Evolutionary conservation across 2,329 filamentous ascomycete genomes (phyloP), one percentile per base, ranked within the genome.

Genomic region (Phyllosticta citribraziliensis): DNA sequence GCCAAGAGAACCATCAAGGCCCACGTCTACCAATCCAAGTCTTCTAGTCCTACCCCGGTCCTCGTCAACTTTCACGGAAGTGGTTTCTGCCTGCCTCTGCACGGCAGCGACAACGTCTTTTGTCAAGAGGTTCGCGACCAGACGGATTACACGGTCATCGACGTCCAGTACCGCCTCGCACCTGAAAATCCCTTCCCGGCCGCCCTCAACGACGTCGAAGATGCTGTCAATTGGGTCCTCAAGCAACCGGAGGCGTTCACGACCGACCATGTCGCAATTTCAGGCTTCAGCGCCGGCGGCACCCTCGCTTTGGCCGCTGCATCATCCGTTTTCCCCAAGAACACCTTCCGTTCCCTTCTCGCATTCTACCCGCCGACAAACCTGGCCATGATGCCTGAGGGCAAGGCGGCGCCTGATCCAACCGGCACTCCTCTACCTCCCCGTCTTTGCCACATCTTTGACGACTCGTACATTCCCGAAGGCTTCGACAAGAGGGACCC

Each of bases 241-340:
- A 59, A 64, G 2, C 72, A 70, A 17, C 69, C 69, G 0, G 64
- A 70, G 1, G 52, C 19, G n/a, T 47, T 47, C 40, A 27, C 25
- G 52, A 9, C 14, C n/a, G 52, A 53, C 52, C 65, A 64, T 3
- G 56, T 78, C 12, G 68, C 69, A 0, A 60, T 77, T 1, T 71
- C 69, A 1, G 76, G 76, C 9, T 78, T 77, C 64, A 76, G 73
- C 52, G 72, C 76, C 0, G 76, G 76, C 2, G 76, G 58, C 0
- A 76, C 72, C 52, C 67, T 78, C 12, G 71, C 72, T 0, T 67
- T 78, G 5, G 53, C 52, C 11, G 17, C 40, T 47, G 40, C 40
- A 1, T 47, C 40, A n/a, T n/a, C 35, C 11, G 19, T 20, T 20
- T 75, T 71, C 56, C 68, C 69, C 6, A 64, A 62, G 52, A 67